Conservation (phyloP, 2,329 filamentous ascomycete genomes). For the Fusarium clavum region DNA sequence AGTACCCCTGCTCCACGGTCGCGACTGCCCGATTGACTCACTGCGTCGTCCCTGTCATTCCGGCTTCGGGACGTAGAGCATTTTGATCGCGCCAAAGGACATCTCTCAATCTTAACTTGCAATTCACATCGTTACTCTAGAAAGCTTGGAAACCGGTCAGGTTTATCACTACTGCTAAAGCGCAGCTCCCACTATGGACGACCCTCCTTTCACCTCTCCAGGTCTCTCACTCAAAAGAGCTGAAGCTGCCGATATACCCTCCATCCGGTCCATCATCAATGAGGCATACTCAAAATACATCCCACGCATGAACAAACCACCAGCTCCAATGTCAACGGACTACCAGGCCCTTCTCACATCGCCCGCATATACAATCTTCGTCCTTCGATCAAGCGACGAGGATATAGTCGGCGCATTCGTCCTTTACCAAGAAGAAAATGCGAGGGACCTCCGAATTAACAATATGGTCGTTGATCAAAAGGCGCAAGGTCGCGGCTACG, state of each 20-base stretch:
- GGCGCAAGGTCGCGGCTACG: constrained; percentile 50
- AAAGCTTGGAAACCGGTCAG: not conserved
- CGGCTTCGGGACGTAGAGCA: not conserved
- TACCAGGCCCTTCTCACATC: constrained; percentile 47
- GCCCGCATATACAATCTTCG: constrained; percentile 43
- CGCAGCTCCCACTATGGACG: not conserved
- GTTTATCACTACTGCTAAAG: not conserved
- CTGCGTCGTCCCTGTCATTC: not conserved
- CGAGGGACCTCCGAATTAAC: constrained; percentile 41
- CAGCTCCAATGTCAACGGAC: constrained; percentile 53
- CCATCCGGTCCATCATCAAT: constrained; percentile 47
- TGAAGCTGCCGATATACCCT: constrained; percentile 38
- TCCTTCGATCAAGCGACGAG: constrained; percentile 32
- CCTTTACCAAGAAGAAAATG: constrained; percentile 23
- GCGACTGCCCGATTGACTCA: not conserved
- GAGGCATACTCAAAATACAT: constrained; percentile 52
- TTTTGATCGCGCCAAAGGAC: not conserved
- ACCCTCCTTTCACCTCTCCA: not conserved
- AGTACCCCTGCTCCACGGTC: not conserved
- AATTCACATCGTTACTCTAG: not conserved
- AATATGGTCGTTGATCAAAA: constrained; percentile 48
- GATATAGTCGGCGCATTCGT: constrained; percentile 48
- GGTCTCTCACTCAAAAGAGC: constrained; percentile 7
- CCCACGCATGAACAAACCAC: constrained; percentile 50
- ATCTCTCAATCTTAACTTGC: not conserved